These are phyloP conservation scores for Mallotus nudiflorus DNA, from an alignment of 345 rosid genomes.

Conservation along the genomic window DNA sequence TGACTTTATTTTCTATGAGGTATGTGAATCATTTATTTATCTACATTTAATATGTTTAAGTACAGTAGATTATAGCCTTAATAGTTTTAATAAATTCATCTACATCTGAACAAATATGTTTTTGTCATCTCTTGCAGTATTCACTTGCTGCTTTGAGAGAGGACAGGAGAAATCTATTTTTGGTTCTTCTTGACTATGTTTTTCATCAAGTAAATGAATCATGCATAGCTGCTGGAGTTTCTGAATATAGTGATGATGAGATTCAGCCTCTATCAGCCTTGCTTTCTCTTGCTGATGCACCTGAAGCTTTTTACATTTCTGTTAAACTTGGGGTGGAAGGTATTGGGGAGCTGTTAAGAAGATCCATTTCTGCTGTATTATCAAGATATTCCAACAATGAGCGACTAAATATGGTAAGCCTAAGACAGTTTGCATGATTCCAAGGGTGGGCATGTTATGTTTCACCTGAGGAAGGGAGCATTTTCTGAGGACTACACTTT, in stretches of 20 bases:
- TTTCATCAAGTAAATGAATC: slow-evolving; percentile 84
- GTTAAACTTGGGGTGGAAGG: slow-evolving; percentile 96
- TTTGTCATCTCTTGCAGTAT: slow-evolving; percentile 63
- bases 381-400: slow-evolving; percentile 84
- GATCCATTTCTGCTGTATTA: slow-evolving; percentile 77
- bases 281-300: slow-evolving; percentile 86
- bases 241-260: slow-evolving; percentile 84
- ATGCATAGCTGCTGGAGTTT: slow-evolving; percentile 70
- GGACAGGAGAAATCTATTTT: slow-evolving; percentile 82
- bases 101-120: not conserved
- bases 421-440: not conserved
- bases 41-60: too few relatives aligned
- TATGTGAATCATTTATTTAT: slow-evolving; percentile 27
- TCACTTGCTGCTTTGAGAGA: slow-evolving; percentile 80
- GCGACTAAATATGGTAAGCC: slow-evolving; percentile 74
- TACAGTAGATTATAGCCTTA: too few relatives aligned
- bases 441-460: not conserved
- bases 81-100: not conserved
- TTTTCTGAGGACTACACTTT: not conserved
- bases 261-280: slow-evolving; percentile 76
- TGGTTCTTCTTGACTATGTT: slow-evolving; percentile 85
- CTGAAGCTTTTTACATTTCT: slow-evolving; percentile 94
- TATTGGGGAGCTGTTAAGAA: slow-evolving; percentile 87
- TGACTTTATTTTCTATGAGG: slow-evolving; percentile 89
- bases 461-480: not conserved